phyloP scores from a whole-genome alignment of 179 eudicot species.

The Heliamphora pulchella region DNA sequence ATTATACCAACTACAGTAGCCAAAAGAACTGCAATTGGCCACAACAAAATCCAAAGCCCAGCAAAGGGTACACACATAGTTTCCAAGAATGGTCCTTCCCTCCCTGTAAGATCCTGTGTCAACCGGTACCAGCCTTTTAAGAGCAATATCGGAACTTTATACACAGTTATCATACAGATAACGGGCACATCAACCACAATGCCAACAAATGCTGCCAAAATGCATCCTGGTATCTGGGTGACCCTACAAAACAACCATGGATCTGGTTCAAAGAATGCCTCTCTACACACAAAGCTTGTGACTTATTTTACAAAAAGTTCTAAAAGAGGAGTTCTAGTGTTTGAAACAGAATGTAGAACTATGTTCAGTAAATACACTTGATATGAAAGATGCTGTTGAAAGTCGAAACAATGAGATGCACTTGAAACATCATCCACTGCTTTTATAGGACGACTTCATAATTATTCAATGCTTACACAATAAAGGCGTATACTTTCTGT shows the following conservation, averaged over 20 bases:
- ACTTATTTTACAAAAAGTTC: neutral
- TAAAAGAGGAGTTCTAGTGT: neutral
- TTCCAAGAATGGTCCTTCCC: constrained; percentile 32
- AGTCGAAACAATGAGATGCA: neutral
- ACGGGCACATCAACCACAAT: constrained; percentile 22
- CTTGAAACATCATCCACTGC: neutral
- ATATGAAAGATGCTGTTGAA: constrained; percentile 7
- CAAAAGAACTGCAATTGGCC: constrained; percentile 24
- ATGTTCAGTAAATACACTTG: neutral
- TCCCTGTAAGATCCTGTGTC: constrained; percentile 29
- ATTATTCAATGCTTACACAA: neutral
- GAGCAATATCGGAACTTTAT: constrained; percentile 26
- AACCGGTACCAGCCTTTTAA: constrained; percentile 31
- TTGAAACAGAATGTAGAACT: neutral
- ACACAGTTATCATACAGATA: constrained; percentile 20
- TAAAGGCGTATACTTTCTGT: neutral
- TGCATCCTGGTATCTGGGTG: constrained; percentile 24
- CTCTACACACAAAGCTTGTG: neutral
- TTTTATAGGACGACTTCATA: neutral
- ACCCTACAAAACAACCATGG: constrained; percentile 19
- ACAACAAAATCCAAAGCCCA: constrained; percentile 26
- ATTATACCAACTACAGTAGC: constrained; percentile 16
- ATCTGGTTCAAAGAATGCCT: neutral
- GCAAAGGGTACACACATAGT: constrained; percentile 26
- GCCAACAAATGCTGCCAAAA: constrained; percentile 20